These are phyloP conservation scores for Rhizophagus sp. DNA, from an alignment of 192 early-diverging fungal species.

Conservation along the genomic window DNA sequence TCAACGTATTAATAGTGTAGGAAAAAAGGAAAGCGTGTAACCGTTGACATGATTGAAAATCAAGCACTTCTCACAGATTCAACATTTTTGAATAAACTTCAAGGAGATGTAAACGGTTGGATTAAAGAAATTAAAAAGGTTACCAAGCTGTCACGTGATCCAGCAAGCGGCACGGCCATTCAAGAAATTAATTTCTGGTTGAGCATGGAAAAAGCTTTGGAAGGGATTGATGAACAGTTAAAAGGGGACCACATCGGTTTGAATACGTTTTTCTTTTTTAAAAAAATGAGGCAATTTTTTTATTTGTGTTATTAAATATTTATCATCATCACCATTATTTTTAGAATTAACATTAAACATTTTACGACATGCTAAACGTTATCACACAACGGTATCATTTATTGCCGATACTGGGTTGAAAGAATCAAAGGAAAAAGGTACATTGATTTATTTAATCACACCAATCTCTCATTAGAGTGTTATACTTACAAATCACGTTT, in stretches of 20 bases:
- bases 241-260: conserved; percentile 83
- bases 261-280: not conserved
- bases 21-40: conserved; percentile 60
- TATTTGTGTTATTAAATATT: too few relatives aligned
- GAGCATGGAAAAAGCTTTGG: conserved; percentile 92
- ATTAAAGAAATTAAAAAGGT: conserved; percentile 99
- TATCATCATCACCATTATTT: not conserved
- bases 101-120: conserved; percentile 96
- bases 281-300: too few relatives aligned
- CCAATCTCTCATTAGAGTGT: not conserved
- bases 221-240: conserved; percentile 92
- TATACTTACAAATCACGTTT: not conserved
- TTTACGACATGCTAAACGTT: conserved; percentile 95
- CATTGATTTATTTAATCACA: not conserved
- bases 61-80: conserved; percentile 75
- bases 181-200: conserved; percentile 99
- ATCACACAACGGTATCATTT: conserved; percentile 97
- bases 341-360: conserved; percentile 88
- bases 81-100: conserved; percentile 89
- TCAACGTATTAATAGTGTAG: conserved; percentile 50
- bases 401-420: conserved; percentile 97
- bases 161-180: conserved; percentile 85
- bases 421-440: conserved; percentile 84
- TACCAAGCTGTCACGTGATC: conserved; percentile 83
- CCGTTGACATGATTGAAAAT: conserved; percentile 70